Evolutionary conservation across 306 rosid species (phyloP).

Genomic region (Boehmeria nivea): DNA sequence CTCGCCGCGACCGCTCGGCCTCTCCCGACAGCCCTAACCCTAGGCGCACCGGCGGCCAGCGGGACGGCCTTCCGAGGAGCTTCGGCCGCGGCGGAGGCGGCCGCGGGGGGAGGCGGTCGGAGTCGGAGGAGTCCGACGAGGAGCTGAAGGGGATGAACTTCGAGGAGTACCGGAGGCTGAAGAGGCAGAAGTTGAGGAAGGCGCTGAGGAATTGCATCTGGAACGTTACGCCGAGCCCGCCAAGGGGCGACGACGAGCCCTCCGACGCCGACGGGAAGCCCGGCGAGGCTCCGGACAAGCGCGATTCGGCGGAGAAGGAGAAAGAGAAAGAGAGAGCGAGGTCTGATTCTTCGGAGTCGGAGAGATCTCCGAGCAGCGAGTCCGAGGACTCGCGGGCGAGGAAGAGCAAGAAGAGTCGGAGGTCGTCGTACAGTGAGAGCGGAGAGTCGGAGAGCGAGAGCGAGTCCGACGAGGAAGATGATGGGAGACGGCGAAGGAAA

Average conservation of each 20-base stretch:
- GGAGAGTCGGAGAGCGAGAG: constrained; percentile 35
- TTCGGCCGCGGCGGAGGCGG: constrained; percentile 58
- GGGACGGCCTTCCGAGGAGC: constrained; percentile 43
- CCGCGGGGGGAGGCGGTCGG: constrained; percentile 31
- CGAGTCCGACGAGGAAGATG: constrained; percentile 43
- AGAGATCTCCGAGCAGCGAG: constrained; percentile 19
- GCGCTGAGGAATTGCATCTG: constrained; percentile 61
- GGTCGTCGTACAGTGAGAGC: constrained; percentile 32
- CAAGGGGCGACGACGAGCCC: constrained; percentile 52
- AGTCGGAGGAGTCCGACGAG: constrained; percentile 62
- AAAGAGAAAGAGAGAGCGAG: constrained; percentile 13
- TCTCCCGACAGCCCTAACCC: constrained; percentile 34
- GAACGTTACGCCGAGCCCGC: constrained; percentile 84
- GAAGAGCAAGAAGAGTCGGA: constrained; percentile 30
- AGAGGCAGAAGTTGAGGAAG: constrained; percentile 85
- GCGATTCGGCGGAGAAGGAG: constrained; percentile 25
- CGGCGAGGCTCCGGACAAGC: constrained; percentile 41
- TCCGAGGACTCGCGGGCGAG: constrained; percentile 33
- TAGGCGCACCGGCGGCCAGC: constrained; percentile 24
- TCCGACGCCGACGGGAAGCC: constrained; percentile 42
- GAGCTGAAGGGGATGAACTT: constrained; percentile 64
- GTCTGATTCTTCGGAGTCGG: constrained; percentile 22
- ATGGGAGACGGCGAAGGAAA: constrained; percentile 36
- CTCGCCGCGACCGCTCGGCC: constrained; percentile 23
- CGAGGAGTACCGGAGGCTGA: constrained; percentile 70